Evolutionary conservation across 2,329 filamentous ascomycete species (phyloP), one percentile per base, ranked within the genome.

Genomic region (Neonectria coccinea): DNA sequence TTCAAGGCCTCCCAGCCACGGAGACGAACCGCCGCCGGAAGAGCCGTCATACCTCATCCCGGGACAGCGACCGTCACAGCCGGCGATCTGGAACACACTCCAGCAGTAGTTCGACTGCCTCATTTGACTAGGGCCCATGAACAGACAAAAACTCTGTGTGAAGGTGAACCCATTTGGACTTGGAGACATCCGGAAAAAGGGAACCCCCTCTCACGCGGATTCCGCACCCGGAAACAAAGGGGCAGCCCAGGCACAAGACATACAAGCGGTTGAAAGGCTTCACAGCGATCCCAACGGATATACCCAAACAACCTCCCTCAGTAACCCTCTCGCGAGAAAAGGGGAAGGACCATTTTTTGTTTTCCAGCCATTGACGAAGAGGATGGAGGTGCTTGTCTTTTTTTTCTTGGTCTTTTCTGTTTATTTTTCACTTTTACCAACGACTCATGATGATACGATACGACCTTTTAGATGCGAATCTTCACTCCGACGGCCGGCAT

Each of bases 1-100:
- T 91, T 67, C 88, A 91, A 79, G 88, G 88, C 54, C 83, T 91
- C 41, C 88, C 88, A 14, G 86, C 83, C 60, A 82, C 84, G 70
- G 80, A 86, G 59, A 80, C 75, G 66, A 79, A 79, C 75, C 86
- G 82, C 70, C 81, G 83, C 65, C 78, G 82, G 70, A 85, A 85
- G 79, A 84, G 83, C 77, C 83, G 85, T 67, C 85, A 85, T 69
- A 78, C 81, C n/a, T 83, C 83, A 7, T 81, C 80, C 65, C 77
- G 81, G 62, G 82, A 83, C 73, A 80, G 81, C 68, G 81, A 81
- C 65, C 76, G 78, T 62, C 77, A 80, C 72, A 79, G 82, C 75
- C 81, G 84, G 66, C 81, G 85, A 68, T 87, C 85, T 22, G 85
- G 86, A 25, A 82, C 85, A 67, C 86, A 89, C 76, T 89, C 86